A percentile compares a stretch with the other conserved stretches of the same genome.
These are phyloP conservation scores for Suillus discolor DNA, from an alignment of 768 basidiomycete genomes.

Conservation along the genomic window DNA sequence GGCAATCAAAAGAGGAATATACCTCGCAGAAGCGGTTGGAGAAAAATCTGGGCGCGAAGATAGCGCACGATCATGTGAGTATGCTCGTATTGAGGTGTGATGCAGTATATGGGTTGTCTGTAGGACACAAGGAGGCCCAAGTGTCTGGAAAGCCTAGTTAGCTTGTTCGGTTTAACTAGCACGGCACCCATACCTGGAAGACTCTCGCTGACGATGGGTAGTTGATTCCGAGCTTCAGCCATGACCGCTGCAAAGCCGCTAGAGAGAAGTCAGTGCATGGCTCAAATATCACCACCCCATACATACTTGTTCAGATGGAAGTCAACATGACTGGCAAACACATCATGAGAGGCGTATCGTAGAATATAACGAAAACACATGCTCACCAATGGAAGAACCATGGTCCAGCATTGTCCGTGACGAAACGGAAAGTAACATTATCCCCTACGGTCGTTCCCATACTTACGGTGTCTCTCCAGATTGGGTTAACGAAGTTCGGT, in stretches of 20 bases:
- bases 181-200: conserved; percentile 22
- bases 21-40: not conserved
- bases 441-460: conserved; percentile 33
- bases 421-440: conserved; percentile 58
- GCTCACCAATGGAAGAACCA: conserved; percentile 51
- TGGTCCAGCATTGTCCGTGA: conserved; percentile 67
- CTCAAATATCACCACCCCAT: not conserved
- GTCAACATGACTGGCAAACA: conserved; percentile 30
- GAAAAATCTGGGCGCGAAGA: not conserved
- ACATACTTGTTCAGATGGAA: conserved; percentile 31
- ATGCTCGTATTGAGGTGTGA: not conserved
- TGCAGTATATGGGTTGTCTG: conserved; percentile 4
- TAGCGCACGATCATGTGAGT: not conserved
- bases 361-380: not conserved
- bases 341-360: conserved; percentile 5
- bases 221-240: conserved; percentile 26
- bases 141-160: conserved; percentile 15
- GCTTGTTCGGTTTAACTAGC: not conserved
- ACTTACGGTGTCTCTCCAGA: conserved; percentile 37
- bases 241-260: conserved; percentile 35
- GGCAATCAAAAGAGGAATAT: not conserved
- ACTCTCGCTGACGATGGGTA: not conserved
- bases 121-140: conserved; percentile 14
- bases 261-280: conserved; percentile 9
- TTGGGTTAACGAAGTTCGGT: conserved; percentile 40